Percentiles rank a stretch among this genome's conserved stretches.
These are phyloP conservation scores for Artomyces pyxidatus DNA, from an alignment of 768 basidiomycete species.

Conservation along the genomic window DNA sequence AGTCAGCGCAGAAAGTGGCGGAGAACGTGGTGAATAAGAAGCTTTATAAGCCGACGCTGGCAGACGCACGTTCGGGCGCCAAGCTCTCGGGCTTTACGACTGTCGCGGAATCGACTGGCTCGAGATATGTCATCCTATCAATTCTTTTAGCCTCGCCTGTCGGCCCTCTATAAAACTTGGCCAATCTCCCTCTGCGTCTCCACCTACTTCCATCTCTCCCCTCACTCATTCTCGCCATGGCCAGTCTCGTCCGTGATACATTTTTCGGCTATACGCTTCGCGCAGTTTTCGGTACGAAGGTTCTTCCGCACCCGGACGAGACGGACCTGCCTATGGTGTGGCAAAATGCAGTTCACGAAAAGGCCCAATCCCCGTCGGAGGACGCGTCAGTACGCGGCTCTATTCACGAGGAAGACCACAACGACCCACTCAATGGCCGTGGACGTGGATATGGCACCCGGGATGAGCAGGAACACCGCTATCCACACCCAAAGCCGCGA, in stretches of 20 bases:
- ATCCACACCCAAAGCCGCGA: neutral
- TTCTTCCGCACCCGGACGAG: conserved; percentile 12
- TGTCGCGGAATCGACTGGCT: too few relatives aligned
- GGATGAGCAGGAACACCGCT: neutral
- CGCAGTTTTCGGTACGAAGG: conserved; percentile 14
- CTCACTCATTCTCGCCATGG: neutral
- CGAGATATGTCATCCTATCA: too few relatives aligned
- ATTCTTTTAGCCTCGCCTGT: too few relatives aligned
- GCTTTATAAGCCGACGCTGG: too few relatives aligned
- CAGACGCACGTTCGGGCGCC: too few relatives aligned
- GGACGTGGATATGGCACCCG: neutral
- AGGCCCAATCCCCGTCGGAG: neutral
- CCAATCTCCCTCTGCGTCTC: too few relatives aligned
- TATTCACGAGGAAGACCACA: conserved; percentile 1
- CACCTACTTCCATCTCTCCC: too few relatives aligned
- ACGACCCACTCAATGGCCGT: conserved; percentile 1
- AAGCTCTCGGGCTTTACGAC: too few relatives aligned
- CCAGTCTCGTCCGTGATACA: conserved; percentile 21
- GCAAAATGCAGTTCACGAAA: conserved; percentile 4
- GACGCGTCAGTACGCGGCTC: conserved; percentile 2
- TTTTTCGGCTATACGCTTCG: conserved; percentile 22
- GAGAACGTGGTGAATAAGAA: too few relatives aligned
- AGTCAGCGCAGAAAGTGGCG: too few relatives aligned
- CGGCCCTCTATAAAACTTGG: too few relatives aligned
- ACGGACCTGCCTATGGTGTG: conserved; percentile 9